These are phyloP conservation scores for Botrytis squamosa DNA, from an alignment of 2,329 filamentous ascomycete genomes.

Conservation along the genomic window DNA sequence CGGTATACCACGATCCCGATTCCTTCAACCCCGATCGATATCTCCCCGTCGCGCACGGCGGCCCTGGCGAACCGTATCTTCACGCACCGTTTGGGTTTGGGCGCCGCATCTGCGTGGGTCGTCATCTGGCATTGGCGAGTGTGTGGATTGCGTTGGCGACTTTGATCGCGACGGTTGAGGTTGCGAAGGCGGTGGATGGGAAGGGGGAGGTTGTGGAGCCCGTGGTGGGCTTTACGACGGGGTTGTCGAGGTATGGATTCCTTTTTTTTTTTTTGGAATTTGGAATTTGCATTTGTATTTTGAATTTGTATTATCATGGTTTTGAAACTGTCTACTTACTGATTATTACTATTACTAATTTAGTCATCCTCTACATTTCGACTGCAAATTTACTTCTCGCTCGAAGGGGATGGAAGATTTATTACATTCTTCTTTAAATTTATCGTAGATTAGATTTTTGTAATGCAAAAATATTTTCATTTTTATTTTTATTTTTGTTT, in stretches of 20 bases:
- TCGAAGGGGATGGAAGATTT: neutral
- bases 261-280: neutral
- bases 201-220: constrained; percentile 41
- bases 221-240: constrained; percentile 30
- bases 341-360: no score
- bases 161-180: constrained; percentile 43
- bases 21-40: constrained; percentile 50
- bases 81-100: constrained; percentile 54
- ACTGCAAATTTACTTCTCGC: neutral
- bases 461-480: neutral
- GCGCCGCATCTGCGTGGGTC: constrained; percentile 48
- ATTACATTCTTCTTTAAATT: neutral
- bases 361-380: constrained; percentile 7
- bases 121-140: constrained; percentile 49
- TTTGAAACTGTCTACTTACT: neutral
- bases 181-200: constrained; percentile 39
- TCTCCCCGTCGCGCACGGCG: constrained; percentile 42
- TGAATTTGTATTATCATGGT: neutral
- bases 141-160: constrained; percentile 45
- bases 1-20: constrained; percentile 45
- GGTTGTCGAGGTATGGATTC: constrained; percentile 30
- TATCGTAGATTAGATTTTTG: neutral
- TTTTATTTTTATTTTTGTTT: no score
- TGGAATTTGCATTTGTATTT: no score
- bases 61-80: constrained; percentile 47